A percentile compares a stretch with the other conserved stretches of the same genome.
Evolutionary conservation across 164 flowering plant genomes (phyloP).

Genomic region (Paratinospora sagittata): DNA sequence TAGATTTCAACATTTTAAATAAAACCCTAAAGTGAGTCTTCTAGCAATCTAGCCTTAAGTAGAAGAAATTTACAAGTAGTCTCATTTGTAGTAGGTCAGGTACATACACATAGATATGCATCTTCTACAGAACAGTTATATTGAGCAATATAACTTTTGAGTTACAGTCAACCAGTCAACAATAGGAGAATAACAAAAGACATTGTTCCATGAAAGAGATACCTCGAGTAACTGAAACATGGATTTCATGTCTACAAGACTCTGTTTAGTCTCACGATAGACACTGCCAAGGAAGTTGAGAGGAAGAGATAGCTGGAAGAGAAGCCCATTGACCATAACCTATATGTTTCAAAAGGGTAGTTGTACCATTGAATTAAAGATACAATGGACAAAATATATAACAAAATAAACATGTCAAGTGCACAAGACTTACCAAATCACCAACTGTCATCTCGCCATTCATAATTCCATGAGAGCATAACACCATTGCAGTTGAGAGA

Average conservation of each 20-base stretch:
- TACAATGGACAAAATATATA: background rate
- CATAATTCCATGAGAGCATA: slow-evolving; percentile 79
- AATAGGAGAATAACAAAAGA: background rate
- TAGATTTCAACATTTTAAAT: too few relatives aligned
- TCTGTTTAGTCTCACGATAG: slow-evolving; percentile 91
- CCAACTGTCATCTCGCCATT: slow-evolving; percentile 89
- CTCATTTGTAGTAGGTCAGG: too few relatives aligned
- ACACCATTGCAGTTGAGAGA: slow-evolving; percentile 88
- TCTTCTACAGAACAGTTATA: too few relatives aligned
- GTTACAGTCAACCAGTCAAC: too few relatives aligned
- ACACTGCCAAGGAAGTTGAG: slow-evolving; percentile 98
- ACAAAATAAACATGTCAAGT: background rate
- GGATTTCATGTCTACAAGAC: slow-evolving; percentile 94
- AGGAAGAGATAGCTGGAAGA: slow-evolving; percentile 91
- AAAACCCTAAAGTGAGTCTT: too few relatives aligned
- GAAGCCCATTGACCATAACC: slow-evolving; percentile 99
- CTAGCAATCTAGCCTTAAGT: too few relatives aligned
- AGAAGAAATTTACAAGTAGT: too few relatives aligned
- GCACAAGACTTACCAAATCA: slow-evolving; percentile 61
- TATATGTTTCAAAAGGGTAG: slow-evolving; percentile 20
- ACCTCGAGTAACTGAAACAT: slow-evolving; percentile 99
- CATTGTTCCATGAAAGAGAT: slow-evolving; percentile 14
- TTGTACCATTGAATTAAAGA: background rate
- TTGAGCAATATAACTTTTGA: too few relatives aligned
- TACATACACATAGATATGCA: too few relatives aligned